These are phyloP conservation scores for Pugionium dolabratum DNA, from an alignment of 345 rosid genomes.

Conservation along the genomic window DNA sequence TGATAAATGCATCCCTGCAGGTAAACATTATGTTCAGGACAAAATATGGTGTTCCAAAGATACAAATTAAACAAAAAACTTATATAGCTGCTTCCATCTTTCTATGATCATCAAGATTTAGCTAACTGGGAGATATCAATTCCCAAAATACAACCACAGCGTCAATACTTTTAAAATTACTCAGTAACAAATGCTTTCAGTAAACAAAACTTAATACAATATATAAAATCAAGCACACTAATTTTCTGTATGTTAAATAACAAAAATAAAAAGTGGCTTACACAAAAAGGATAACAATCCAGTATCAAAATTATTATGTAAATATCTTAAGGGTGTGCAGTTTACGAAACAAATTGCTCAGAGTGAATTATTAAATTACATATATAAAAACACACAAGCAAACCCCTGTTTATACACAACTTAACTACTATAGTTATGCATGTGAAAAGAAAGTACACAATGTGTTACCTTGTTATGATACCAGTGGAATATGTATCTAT, in stretches of 20 bases:
- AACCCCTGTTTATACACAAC: background rate
- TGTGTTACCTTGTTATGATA: conserved; percentile 67
- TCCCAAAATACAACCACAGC: background rate
- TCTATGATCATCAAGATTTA: conserved; percentile 2
- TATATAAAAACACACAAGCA: background rate
- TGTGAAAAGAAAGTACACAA: conserved; percentile 14
- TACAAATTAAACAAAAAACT: background rate
- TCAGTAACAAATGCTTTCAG: background rate
- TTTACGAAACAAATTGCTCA: conserved; percentile 2
- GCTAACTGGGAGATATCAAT: conserved; percentile 6
- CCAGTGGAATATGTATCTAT: conserved; percentile 61
- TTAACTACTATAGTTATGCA: background rate
- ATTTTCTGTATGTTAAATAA: background rate
- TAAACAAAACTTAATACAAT: background rate
- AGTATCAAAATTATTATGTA: conserved; percentile 2
- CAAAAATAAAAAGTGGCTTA: background rate
- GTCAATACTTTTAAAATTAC: background rate
- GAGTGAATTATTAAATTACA: background rate
- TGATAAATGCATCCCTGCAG: conserved; percentile 67
- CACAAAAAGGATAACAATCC: conserved; percentile 6
- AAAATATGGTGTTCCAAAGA: conserved; percentile 4
- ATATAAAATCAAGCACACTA: background rate
- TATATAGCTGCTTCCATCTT: background rate
- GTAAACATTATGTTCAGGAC: conserved; percentile 16
- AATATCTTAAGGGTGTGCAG: background rate